These are phyloP conservation scores for Fistulina hepatica DNA, from an alignment of 1,284 basidiomycete genomes.

Conservation along the genomic window DNA sequence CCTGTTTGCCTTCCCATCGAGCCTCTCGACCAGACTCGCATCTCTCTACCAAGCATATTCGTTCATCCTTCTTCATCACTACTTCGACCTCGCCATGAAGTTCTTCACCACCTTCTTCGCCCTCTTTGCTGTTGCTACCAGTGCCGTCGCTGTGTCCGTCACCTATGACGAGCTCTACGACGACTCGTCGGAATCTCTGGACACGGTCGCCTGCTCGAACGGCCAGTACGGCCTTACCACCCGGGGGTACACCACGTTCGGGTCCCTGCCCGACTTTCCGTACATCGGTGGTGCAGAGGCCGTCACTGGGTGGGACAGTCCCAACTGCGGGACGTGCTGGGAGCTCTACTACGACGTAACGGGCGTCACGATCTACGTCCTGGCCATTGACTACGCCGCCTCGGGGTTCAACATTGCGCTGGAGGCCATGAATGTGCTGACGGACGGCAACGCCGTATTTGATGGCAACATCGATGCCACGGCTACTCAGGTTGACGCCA, in stretches of 20 bases:
- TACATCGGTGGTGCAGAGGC: slow-evolving; percentile 28
- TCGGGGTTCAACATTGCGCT: slow-evolving; percentile 27
- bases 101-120: background rate
- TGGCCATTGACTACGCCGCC: slow-evolving; percentile 26
- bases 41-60: too few relatives aligned
- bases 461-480: slow-evolving; percentile 25
- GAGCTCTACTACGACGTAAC: slow-evolving; percentile 21
- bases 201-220: slow-evolving; percentile 27
- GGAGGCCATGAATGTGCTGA: slow-evolving; percentile 29
- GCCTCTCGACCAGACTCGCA: too few relatives aligned
- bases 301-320: slow-evolving; percentile 23
- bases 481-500: slow-evolving; percentile 21
- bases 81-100: background rate
- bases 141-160: slow-evolving; percentile 17
- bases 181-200: slow-evolving; percentile 16
- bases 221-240: slow-evolving; percentile 21
- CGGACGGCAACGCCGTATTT: slow-evolving; percentile 22
- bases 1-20: too few relatives aligned
- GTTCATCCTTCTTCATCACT: background rate
- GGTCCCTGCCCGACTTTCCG: slow-evolving; percentile 23
- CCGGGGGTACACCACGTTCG: slow-evolving; percentile 24
- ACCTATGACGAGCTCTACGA: slow-evolving; percentile 26
- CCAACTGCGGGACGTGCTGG: slow-evolving; percentile 30
- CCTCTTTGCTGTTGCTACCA: background rate
- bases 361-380: slow-evolving; percentile 21